Evolutionary conservation across 768 basidiomycete species (phyloP), one percentile per base, ranked within the genome.

Genomic region (Calocera viscosa): DNA sequence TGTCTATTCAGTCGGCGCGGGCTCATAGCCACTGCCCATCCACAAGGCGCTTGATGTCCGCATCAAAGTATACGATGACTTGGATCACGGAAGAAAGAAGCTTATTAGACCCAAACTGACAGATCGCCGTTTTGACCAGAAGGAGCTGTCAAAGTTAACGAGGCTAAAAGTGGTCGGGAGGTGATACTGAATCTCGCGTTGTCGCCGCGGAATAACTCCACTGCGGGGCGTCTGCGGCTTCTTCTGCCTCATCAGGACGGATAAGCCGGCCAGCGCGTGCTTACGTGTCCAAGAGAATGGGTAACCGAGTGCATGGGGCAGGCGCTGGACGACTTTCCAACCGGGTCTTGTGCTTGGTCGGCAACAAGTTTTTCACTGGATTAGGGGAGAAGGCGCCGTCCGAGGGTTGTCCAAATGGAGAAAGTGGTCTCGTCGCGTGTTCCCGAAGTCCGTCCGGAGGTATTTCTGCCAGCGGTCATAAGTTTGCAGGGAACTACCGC

Each of bases 391-490:
- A 30, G 53, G 24, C 2, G 53, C 3, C 7, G 14, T 38, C 35
- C 11, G 53, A 16, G 53, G 11, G 53, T 8, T 60, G 53, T 32
- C 53, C 53, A 60, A 60, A 60, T 60, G 53, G 53, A 60, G 53
- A 26, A 60, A 60, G 53, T 60, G 53, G 53, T 60, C 53, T 60
- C 53, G 53, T 60, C 53, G 53, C 53, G 53, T 60, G 53, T 60
- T 19, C 24, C 53, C 26, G 35, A 60, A 60, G 26, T 60, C 53
- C 53, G 30, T 14, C 53, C 53, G 53, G 53, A 60, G 14, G 53
- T 60, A 60, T 60, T 60, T 60, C 53, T 60, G 53, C 53, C 53
- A 60, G 53, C 53, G 53, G 53, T 60, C 53, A 60, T 60, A 60
- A 60, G 53, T 60, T n/a, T 60, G 53, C 53, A 60, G 53, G 14